A percentile compares a stretch with the other conserved stretches of the same genome.
These are phyloP conservation scores for Epichloe amarillans DNA, from an alignment of 2,329 filamentous ascomycete species.

Conservation along the genomic window DNA sequence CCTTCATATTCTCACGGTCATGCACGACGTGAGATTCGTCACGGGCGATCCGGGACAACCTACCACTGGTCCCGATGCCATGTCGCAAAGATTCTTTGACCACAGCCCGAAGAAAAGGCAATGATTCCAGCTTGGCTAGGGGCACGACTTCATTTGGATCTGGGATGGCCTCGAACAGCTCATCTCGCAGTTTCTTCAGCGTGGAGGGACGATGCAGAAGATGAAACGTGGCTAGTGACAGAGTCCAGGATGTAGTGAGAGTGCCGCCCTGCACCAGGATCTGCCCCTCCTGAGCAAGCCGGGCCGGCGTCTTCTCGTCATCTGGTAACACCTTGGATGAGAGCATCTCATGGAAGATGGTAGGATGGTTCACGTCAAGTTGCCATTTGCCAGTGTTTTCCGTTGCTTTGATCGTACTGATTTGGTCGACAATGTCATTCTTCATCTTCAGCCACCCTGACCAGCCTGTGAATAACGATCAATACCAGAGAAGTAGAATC, in stretches of 20 bases:
- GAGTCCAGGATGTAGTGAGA: constrained; percentile 25
- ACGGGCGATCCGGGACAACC: constrained; percentile 34
- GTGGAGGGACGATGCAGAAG: constrained; percentile 19
- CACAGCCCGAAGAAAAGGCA: constrained; percentile 35
- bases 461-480: constrained; percentile 18
- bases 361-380: constrained; percentile 20
- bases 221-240: constrained; percentile 23
- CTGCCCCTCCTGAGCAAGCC: constrained; percentile 26
- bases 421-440: constrained; percentile 22
- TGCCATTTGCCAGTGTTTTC: constrained; percentile 20
- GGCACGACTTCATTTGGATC: constrained; percentile 15
- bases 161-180: constrained; percentile 22
- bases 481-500: constrained; percentile 6
- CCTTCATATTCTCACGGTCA: constrained; percentile 15
- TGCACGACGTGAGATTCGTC: constrained; percentile 18
- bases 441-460: constrained; percentile 26
- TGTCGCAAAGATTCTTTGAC: constrained; percentile 37
- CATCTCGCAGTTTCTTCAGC: constrained; percentile 20
- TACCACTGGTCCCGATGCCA: constrained; percentile 32
- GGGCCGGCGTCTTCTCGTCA: constrained; percentile 20
- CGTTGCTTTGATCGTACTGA: constrained; percentile 21
- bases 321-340: constrained; percentile 18
- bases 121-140: constrained; percentile 18
- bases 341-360: constrained; percentile 23
- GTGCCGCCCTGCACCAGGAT: constrained; percentile 25